Conservation (phyloP, 2,329 filamentous ascomycete genomes). For the Penicillium sp. region DNA sequence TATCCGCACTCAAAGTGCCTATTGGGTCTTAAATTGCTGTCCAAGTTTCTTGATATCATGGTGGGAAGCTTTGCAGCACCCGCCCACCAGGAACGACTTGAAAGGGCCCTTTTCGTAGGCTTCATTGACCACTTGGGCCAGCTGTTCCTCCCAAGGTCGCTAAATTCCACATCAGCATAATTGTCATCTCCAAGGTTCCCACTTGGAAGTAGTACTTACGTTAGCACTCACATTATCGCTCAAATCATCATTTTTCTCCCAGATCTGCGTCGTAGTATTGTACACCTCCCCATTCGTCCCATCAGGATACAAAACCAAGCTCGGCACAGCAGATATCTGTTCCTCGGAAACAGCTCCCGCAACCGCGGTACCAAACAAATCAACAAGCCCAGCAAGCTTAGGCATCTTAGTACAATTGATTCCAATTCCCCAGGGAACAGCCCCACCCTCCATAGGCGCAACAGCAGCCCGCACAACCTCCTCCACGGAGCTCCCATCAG, state of each 20-base stretch:
- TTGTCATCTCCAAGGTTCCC: background rate
- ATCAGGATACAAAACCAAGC: slow-evolving; percentile 66
- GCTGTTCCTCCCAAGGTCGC: slow-evolving; percentile 39
- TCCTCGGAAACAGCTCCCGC: slow-evolving; percentile 6
- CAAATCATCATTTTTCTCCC: slow-evolving; percentile 45
- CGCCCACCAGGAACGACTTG: slow-evolving; percentile 43
- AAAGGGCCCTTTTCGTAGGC: slow-evolving; percentile 31
- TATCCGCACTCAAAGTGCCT: background rate
- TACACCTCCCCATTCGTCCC: slow-evolving; percentile 68
- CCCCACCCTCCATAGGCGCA: slow-evolving; percentile 15
- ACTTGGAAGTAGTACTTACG: background rate
- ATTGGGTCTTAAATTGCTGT: slow-evolving; percentile 17
- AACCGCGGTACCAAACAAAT: slow-evolving; percentile 22
- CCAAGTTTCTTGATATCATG: slow-evolving; percentile 36
- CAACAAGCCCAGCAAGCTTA: slow-evolving; percentile 29
- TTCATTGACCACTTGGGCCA: slow-evolving; percentile 36
- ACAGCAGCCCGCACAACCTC: slow-evolving; percentile 46
- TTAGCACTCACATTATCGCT: slow-evolving; percentile 17
- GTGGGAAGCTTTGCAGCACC: slow-evolving; percentile 49
- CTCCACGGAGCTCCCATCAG: slow-evolving; percentile 55
- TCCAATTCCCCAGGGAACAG: slow-evolving; percentile 61
- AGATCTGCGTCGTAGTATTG: slow-evolving; percentile 61
- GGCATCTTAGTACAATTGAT: slow-evolving; percentile 61
- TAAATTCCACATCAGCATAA: slow-evolving; percentile 18
- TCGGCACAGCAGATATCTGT: slow-evolving; percentile 38